Evolutionary conservation across 495 filamentous ascomycete genomes (phyloP).

Genomic region (Annulohypoxylon bovei): DNA sequence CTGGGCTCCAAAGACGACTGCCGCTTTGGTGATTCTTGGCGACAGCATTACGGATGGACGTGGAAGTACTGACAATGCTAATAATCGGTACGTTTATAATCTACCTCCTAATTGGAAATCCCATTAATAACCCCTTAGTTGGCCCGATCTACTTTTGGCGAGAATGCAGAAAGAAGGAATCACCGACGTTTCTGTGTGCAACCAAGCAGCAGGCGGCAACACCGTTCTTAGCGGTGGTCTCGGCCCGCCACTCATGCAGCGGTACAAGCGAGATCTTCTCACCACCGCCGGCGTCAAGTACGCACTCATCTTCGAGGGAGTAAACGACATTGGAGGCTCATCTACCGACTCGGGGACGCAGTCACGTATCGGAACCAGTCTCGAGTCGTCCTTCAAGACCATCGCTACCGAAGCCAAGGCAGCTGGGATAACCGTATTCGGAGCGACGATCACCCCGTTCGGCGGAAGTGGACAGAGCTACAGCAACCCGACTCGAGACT

Average conservation of each 20-base stretch:
- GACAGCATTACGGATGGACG: conserved; percentile 81
- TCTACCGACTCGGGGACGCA: conserved; percentile 59
- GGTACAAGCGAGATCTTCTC: conserved; percentile 73
- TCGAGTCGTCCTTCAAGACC: conserved; percentile 67
- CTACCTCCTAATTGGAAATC: neutral
- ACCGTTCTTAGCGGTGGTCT: conserved; percentile 69
- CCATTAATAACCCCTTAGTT: conserved; percentile 50
- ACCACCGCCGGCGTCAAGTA: conserved; percentile 65
- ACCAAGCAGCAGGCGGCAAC: conserved; percentile 81
- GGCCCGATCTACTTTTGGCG: conserved; percentile 72
- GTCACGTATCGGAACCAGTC: conserved; percentile 56
- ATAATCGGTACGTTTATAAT: conserved; percentile 64
- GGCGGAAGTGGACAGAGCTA: conserved; percentile 61
- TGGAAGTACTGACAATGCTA: conserved; percentile 68
- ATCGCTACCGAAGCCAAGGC: conserved; percentile 67
- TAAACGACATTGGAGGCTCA: conserved; percentile 73
- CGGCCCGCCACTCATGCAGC: conserved; percentile 68
- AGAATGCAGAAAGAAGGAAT: conserved; percentile 60
- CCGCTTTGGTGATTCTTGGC: conserved; percentile 69
- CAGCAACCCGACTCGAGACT: conserved; percentile 63
- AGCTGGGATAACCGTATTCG: conserved; percentile 66
- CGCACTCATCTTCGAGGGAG: conserved; percentile 76
- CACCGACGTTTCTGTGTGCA: conserved; percentile 66
- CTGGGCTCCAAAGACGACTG: conserved; percentile 54
- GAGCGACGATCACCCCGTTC: conserved; percentile 77